These are phyloP conservation scores for Candida cerambycidarum DNA, from an alignment of 805 yeast genomes.

Conservation along the genomic window DNA sequence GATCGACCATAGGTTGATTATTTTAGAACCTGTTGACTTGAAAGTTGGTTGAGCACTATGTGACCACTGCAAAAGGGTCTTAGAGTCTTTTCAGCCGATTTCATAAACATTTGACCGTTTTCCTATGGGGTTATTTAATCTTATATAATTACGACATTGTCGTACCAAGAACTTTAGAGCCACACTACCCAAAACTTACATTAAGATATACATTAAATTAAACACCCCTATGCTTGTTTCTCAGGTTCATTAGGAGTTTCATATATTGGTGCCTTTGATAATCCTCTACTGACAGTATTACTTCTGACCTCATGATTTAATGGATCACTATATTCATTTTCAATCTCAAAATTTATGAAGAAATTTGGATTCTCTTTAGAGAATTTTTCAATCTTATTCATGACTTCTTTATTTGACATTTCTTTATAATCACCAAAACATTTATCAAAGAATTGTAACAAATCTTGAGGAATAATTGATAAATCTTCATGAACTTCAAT, in stretches of 20 bases:
- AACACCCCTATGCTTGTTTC: background rate
- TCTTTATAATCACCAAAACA: conserved; percentile 33
- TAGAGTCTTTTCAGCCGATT: no score
- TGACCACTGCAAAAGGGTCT: no score
- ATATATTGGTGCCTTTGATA: conserved; percentile 21
- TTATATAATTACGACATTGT: no score
- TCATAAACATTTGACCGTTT: no score
- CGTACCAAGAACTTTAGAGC: no score
- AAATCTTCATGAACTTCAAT: conserved; percentile 81
- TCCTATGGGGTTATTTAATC: no score
- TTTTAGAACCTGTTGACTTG: no score
- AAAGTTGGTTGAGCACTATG: no score
- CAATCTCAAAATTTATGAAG: conserved; percentile 21
- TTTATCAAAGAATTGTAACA: conserved; percentile 46
- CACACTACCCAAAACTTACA: no score
- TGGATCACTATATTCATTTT: conserved; percentile 15
- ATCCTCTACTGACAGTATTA: conserved; percentile 33
- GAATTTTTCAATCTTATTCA: conserved; percentile 30
- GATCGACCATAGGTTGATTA: no score
- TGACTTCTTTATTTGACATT: conserved; percentile 36
- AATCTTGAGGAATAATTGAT: conserved; percentile 69
- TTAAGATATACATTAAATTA: no score
- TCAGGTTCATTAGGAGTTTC: conserved; percentile 31
- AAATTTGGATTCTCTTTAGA: conserved; percentile 31
- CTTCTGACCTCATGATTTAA: conserved; percentile 27